Evolutionary conservation across 2,329 filamentous ascomycete species (phyloP).

Genomic region (Cladosporium sp.): DNA sequence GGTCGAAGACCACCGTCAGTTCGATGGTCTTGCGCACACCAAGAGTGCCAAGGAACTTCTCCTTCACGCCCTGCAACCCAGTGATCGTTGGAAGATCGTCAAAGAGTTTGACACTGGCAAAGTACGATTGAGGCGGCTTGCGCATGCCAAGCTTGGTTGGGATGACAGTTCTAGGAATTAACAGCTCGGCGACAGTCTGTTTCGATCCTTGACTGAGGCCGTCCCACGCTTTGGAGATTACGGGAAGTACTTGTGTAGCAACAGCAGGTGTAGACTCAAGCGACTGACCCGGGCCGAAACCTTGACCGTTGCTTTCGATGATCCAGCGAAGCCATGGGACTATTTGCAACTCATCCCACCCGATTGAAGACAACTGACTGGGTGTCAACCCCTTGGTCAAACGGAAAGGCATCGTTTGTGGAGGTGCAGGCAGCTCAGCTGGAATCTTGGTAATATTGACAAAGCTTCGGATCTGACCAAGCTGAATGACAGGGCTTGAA

Average conservation of each 20-base stretch:
- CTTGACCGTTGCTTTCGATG: slow-evolving; percentile 58
- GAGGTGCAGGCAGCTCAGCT: slow-evolving; percentile 71
- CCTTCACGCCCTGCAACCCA: slow-evolving; percentile 72
- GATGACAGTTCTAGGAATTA: slow-evolving; percentile 67
- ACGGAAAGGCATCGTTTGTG: slow-evolving; percentile 75
- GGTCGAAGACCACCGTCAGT: slow-evolving; percentile 83
- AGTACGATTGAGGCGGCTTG: slow-evolving; percentile 79
- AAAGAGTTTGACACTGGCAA: slow-evolving; percentile 87
- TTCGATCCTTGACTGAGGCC: slow-evolving; percentile 62
- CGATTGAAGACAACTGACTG: slow-evolving; percentile 68
- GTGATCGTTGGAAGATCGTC: slow-evolving; percentile 83
- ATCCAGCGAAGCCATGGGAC: slow-evolving; percentile 81
- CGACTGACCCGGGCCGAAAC: slow-evolving; percentile 57
- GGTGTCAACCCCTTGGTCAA: slow-evolving; percentile 66
- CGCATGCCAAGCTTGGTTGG: slow-evolving; percentile 89
- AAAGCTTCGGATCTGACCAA: slow-evolving; percentile 69
- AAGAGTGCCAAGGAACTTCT: slow-evolving; percentile 76
- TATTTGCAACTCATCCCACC: slow-evolving; percentile 80
- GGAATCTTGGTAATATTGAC: slow-evolving; percentile 73
- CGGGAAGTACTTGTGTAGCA: slow-evolving; percentile 66
- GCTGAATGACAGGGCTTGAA: slow-evolving; percentile 65
- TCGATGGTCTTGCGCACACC: slow-evolving; percentile 95
- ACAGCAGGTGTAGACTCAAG: slow-evolving; percentile 68
- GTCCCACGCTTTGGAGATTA: slow-evolving; percentile 89
- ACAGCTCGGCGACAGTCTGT: slow-evolving; percentile 55